Evolutionary conservation across 2,329 filamentous ascomycete species (phyloP), one percentile per base, ranked within the genome.

Genomic region (Lachnellula subtilissima): DNA sequence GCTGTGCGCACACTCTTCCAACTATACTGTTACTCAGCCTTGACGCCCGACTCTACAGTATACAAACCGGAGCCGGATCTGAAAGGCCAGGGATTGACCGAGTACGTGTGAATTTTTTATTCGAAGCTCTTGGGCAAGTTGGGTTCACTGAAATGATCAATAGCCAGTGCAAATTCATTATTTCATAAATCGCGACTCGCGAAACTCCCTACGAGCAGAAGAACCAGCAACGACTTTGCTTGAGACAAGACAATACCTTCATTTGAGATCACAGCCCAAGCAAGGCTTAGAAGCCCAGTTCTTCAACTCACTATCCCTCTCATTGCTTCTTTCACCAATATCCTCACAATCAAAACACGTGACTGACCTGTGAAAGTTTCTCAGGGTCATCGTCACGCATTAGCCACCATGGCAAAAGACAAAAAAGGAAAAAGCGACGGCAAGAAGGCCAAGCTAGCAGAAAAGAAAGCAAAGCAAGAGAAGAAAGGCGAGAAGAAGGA

Each of bases 401-500:
- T n/a, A n/a, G 5, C 12, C 45, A 62, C 47, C 25, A 80, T 79
- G 78, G 78, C 73, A 25, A 81, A 80, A 61, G 78, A 79, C 58
- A 80, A 81, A 65, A 81, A 80, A 63, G 65, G 64, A 22, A 70
- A 72, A 54, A 65, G 62, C 19, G 77, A 79, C 4, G 67, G 74
- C 63, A 80, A 80, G 66, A 79, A 79, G 69, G 76, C 77, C 40
- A 79, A 78, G 67, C 72, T 77, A 66, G 78, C 82, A 25, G 83
- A 85, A 66, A 87, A 87, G 72, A 85, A 85, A 64, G 76, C 79
- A 62, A 96, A 96, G 75, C 89, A 94, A 72, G 87, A 88, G 69
- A 94, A 89, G 73, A 96, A 96, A 71, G 87, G 87, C 28, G 91
- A 94, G 67, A 96, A 95, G 72, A 95, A 91, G 73, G 78, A 82